These are phyloP conservation scores for Schizothecium vesticola DNA, from an alignment of 495 filamentous ascomycete genomes.

Conservation along the genomic window DNA sequence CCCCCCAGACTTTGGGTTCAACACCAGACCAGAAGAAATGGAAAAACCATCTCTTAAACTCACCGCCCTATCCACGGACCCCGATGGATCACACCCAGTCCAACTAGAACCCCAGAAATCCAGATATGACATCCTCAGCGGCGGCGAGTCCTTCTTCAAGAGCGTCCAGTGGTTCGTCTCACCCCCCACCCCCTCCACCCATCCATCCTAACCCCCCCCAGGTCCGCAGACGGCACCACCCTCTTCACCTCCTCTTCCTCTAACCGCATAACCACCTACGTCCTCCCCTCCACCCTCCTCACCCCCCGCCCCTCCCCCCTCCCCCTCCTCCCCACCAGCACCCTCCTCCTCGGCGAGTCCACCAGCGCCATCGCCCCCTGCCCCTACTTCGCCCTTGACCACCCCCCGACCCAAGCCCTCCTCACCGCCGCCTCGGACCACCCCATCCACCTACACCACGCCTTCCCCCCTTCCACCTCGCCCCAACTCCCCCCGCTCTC, in stretches of 20 bases:
- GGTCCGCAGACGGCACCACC: constrained; percentile 76
- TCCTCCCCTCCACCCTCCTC: constrained; percentile 69
- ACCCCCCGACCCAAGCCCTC: constrained; percentile 61
- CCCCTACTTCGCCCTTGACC: constrained; percentile 63
- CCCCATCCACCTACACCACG: constrained; percentile 64
- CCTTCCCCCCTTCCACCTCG: constrained; percentile 19
- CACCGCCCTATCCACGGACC: constrained; percentile 12
- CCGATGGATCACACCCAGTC: constrained; percentile 13
- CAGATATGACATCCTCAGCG: background rate
- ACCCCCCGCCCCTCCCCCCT: constrained; percentile 44
- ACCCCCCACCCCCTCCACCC: background rate
- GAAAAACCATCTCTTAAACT: constrained; percentile 22
- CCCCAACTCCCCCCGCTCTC: constrained; percentile 41
- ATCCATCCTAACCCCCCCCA: constrained; percentile 15
- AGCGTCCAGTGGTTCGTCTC: constrained; percentile 29
- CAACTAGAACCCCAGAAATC: background rate
- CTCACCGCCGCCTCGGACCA: constrained; percentile 64
- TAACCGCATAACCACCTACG: constrained; percentile 62
- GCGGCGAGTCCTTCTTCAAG: constrained; percentile 28
- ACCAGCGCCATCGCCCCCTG: constrained; percentile 65
- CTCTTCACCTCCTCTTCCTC: constrained; percentile 69
- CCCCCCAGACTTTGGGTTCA: background rate
- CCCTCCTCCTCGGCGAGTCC: constrained; percentile 58
- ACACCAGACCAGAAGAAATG: constrained; percentile 6
- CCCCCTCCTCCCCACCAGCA: constrained; percentile 55